Percentiles rank a stretch among this genome's conserved stretches.
Conservation (phyloP, 2,329 filamentous ascomycete genomes). For the Venturia oleaginea region DNA sequence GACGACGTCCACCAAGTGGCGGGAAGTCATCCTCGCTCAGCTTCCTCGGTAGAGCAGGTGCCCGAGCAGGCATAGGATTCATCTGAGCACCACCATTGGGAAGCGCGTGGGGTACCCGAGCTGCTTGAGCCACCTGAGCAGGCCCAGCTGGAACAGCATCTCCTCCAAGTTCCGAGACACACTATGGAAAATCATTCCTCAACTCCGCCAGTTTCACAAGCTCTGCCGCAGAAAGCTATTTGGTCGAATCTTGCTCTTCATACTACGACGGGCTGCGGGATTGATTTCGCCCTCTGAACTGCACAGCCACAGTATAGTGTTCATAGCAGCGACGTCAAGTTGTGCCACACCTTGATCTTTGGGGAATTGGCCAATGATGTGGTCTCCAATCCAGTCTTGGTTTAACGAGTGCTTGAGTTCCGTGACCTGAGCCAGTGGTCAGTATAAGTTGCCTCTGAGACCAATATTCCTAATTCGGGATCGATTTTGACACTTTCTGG, state of each 20-base stretch:
- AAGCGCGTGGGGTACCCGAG: not conserved
- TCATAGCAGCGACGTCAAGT: not conserved
- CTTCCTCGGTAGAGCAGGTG: not conserved
- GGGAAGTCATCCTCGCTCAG: not conserved
- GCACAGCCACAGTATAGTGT: not conserved
- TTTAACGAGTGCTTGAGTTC: not conserved
- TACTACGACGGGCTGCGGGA: not conserved
- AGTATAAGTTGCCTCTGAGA: not conserved
- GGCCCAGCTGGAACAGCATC: not conserved
- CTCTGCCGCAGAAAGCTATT: not conserved
- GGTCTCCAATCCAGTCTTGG: not conserved
- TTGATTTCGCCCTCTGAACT: not conserved
- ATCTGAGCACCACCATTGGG: not conserved
- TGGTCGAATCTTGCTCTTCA: not conserved
- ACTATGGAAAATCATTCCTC: not conserved
- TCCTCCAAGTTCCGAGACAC: not conserved
- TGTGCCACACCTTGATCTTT: conserved; percentile 1
- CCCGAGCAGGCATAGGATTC: not conserved
- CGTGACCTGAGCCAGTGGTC: not conserved
- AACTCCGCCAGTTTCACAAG: not conserved
- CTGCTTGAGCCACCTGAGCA: not conserved
- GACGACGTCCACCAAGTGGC: not conserved
- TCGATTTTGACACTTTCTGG: not conserved
- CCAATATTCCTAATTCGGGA: not conserved
- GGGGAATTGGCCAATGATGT: not conserved